Evolutionary conservation across 768 basidiomycete genomes (phyloP).

Genomic region (Asterophora parasitica): DNA sequence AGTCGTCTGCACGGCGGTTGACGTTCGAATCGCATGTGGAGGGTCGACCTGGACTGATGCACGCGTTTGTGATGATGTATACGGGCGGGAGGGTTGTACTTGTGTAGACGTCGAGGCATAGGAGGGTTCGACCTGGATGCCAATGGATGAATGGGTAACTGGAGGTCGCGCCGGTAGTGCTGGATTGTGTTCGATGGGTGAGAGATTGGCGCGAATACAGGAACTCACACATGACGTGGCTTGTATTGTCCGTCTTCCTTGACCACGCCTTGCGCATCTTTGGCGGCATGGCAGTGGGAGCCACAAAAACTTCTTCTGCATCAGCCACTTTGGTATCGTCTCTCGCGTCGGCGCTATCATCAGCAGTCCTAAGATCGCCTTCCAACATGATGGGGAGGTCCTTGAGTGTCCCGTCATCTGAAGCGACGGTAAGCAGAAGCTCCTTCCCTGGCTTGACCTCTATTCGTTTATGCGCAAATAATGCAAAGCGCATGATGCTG

Average conservation of each 20-base stretch:
- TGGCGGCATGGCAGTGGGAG: constrained; percentile 42
- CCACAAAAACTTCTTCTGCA: constrained; percentile 32
- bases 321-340: constrained; percentile 34
- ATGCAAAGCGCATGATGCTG: constrained; percentile 48
- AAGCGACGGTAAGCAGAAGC: constrained; percentile 55
- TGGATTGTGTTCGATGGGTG: constrained; percentile 1
- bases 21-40: constrained; percentile 3
- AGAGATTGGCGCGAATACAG: neutral
- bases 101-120: constrained; percentile 36
- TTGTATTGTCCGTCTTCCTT: constrained; percentile 43
- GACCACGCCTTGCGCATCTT: constrained; percentile 63
- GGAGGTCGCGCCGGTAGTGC: constrained; percentile 11
- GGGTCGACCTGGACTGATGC: constrained; percentile 20
- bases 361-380: constrained; percentile 38
- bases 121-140: constrained; percentile 33
- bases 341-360: constrained; percentile 34
- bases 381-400: constrained; percentile 58
- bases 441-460: constrained; percentile 69
- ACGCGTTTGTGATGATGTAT: constrained; percentile 21
- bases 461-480: constrained; percentile 67
- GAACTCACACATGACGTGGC: constrained; percentile 33
- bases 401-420: constrained; percentile 47
- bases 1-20: constrained; percentile 16
- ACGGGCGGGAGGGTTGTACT: constrained; percentile 15
- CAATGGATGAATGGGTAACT: constrained; percentile 33